Percentiles rank a stretch among this genome's conserved stretches.
These are phyloP conservation scores for Metschnikowia cerradonensis DNA, from an alignment of 805 yeast genomes.

Conservation along the genomic window DNA sequence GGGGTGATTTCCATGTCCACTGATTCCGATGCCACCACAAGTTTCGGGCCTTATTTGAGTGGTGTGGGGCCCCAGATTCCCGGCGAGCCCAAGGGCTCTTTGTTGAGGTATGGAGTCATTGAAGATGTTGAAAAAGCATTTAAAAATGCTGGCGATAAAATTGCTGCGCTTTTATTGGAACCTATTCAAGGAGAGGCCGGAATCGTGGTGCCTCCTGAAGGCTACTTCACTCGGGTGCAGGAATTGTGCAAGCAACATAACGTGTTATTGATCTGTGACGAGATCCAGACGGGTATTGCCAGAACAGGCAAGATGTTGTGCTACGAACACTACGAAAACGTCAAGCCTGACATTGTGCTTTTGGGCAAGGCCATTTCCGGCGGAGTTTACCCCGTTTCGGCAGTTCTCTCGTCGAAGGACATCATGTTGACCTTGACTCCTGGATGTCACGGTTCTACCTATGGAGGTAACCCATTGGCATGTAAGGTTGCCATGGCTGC, in stretches of 20 bases:
- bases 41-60: constrained; percentile 84
- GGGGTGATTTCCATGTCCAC: constrained; percentile 96
- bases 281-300: constrained; percentile 96
- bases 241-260: constrained; percentile 77
- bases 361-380: constrained; percentile 96
- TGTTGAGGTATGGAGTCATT: constrained; percentile 76
- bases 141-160: constrained; percentile 75
- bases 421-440: constrained; percentile 88
- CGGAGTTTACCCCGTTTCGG: constrained; percentile 89
- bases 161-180: constrained; percentile 88
- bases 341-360: constrained; percentile 84
- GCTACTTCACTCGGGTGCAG: constrained; percentile 69
- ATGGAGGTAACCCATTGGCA: constrained; percentile 96
- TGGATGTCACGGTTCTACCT: constrained; percentile 96
- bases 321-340: constrained; percentile 73
- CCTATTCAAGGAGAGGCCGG: constrained; percentile 99
- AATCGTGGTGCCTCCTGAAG: constrained; percentile 86
- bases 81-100: constrained; percentile 55
- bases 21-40: constrained; percentile 84
- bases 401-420: constrained; percentile 84
- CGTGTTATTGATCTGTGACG: constrained; percentile 89
- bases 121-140: constrained; percentile 86
- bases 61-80: constrained; percentile 86
- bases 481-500: constrained; percentile 94
- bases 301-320: constrained; percentile 94